Evolutionary conservation across 2,329 filamentous ascomycete genomes (phyloP).

Genomic region (Didymosphaeria variabile): DNA sequence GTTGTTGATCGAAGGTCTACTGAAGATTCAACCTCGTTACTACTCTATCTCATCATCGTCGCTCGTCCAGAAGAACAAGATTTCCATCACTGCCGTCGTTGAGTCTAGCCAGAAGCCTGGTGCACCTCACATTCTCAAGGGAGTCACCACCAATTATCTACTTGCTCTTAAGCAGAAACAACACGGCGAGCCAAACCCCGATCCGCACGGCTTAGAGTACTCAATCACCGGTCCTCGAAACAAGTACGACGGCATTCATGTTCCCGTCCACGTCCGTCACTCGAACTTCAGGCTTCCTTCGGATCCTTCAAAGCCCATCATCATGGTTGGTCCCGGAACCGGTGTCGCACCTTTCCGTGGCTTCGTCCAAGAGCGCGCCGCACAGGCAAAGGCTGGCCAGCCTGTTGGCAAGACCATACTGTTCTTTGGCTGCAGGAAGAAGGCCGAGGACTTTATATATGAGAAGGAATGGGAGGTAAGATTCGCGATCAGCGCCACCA

Average conservation of each 20-base stretch:
- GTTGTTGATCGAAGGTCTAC: constrained; percentile 89
- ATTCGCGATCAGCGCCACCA: constrained; percentile 19
- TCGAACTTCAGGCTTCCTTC: constrained; percentile 99
- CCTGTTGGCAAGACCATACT: constrained; percentile 86
- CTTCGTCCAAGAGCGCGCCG: constrained; percentile 92
- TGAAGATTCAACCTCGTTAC: constrained; percentile 96
- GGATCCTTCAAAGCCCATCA: constrained; percentile 90
- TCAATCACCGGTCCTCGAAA: constrained; percentile 88
- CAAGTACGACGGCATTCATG: constrained; percentile 95
- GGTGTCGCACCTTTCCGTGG: constrained; percentile 96
- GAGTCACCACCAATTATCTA: constrained; percentile 96
- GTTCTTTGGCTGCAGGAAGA: constrained; percentile 94
- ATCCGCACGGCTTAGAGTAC: constrained; percentile 86
- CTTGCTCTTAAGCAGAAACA: constrained; percentile 96
- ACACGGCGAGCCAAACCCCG: constrained; percentile 82
- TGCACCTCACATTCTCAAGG: constrained; percentile 81
- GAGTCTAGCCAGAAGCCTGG: constrained; percentile 83
- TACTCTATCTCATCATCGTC: constrained; percentile 99
- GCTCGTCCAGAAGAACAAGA: constrained; percentile 89
- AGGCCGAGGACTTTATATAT: constrained; percentile 92
- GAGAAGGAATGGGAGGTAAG: constrained; percentile 90
- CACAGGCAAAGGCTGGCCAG: constrained; percentile 80
- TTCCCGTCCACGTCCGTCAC: constrained; percentile 94
- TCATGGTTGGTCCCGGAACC: constrained; percentile 95
- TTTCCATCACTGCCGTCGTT: constrained; percentile 94